Base-by-base conservation (phyloP, 192 early-diverging fungal species). In the Glomus cerebriforme region DNA sequence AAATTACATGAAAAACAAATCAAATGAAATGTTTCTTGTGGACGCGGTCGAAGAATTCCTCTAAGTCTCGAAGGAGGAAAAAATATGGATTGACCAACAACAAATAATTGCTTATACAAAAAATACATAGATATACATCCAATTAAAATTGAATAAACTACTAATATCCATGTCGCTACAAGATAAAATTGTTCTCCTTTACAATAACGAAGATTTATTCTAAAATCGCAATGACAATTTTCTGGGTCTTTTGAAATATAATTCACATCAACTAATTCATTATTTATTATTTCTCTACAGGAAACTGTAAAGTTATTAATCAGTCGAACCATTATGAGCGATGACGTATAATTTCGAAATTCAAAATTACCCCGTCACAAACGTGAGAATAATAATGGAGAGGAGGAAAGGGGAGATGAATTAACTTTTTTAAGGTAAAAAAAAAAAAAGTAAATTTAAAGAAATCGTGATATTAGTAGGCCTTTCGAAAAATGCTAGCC, bases 11-110 rank as follows among this genome's bases (percentile, higher is more conserved):
- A 9, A 32, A 58, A 49, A 59, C 27, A 24, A 9, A 74, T 74
- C 19, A 74, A 26, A 15, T 58, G 54, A 59, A 74, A 47, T 13
- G 73, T 47, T 31, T 74, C 45, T 0, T 74, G 73, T 3, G 73
- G 73, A 24, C 58, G n/a, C n/a, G 73, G 73, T 74, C 73, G n/a
- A 49, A 74, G 26, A 59, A 74, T 6, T 27, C 73, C 73, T 27
- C 73, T 32, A 24, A 26, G 1, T 74, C 29, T 74, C n/a, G 73
- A 49, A 27, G 73, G 22, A 10, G 29, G 45, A n/a, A 74, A 74
- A 27, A 47, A 74, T 58, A 58, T 1, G 15, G n/a, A 26, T 59
- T 59, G 45, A 10, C 73, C 27, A 49, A 31, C 27, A n/a, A 29
- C 26, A 31, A 13, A 27, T 15, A 58, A 7, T 74, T 24, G 49